These are phyloP conservation scores for Schizonepeta tenuifolia DNA, from an alignment of 257 asterid genomes.

Conservation along the genomic window DNA sequence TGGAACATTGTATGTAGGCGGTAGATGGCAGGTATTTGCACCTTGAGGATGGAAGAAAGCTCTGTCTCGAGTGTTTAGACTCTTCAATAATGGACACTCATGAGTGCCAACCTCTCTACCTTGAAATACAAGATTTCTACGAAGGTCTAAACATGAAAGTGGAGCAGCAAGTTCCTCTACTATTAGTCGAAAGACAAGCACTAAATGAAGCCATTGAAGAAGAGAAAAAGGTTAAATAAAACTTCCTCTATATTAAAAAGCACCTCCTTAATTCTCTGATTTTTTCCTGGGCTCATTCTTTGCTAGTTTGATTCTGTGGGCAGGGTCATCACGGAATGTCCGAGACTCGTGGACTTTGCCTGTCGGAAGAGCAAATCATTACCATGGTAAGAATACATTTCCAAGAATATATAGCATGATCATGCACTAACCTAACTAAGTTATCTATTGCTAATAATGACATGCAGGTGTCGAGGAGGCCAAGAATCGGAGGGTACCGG, in stretches of 20 bases:
- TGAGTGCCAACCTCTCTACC: constrained; percentile 94
- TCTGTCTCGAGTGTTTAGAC: constrained; percentile 93
- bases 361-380: constrained; percentile 92
- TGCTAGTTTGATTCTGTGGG: constrained; percentile 5
- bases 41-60: constrained; percentile 91
- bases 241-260: background rate
- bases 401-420: background rate
- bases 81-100: constrained; percentile 97
- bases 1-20: constrained; percentile 61
- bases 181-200: constrained; percentile 95
- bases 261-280: background rate
- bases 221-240: constrained; percentile 64
- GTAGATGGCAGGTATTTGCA: constrained; percentile 72
- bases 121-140: constrained; percentile 91
- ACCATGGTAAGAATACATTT: constrained; percentile 62
- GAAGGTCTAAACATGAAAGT: constrained; percentile 96
- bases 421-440: background rate
- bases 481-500: constrained; percentile 82
- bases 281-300: background rate
- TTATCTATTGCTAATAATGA: constrained; percentile 22
- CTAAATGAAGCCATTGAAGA: constrained; percentile 98
- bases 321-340: constrained; percentile 94
- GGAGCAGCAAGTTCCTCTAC: constrained; percentile 95
- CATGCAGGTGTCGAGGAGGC: constrained; percentile 73
- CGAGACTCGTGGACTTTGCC: constrained; percentile 95